Percentiles rank a stretch among this genome's conserved stretches.
Conservation (phyloP, 495 filamentous ascomycete species). For the Neurospora sp. region DNA sequence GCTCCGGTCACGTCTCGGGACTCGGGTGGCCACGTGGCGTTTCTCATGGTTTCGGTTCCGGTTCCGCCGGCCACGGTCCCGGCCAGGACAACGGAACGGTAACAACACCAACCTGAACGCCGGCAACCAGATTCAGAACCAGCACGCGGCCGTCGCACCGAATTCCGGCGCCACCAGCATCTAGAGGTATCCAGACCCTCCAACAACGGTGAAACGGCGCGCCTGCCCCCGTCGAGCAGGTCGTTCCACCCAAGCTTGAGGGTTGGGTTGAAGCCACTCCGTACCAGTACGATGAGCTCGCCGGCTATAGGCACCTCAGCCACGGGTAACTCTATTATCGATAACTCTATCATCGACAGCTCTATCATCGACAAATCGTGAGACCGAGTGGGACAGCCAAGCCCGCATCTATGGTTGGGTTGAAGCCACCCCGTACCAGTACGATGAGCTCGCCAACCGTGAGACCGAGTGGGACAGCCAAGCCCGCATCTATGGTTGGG, state of each 20-base stretch:
- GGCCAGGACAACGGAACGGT: not conserved
- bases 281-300: conserved; percentile 46
- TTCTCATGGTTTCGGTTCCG: too few species aligned
- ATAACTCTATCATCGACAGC: too few species aligned
- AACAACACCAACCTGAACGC: not conserved
- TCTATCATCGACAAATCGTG: not conserved
- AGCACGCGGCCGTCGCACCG: not conserved
- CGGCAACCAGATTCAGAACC: not conserved
- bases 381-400: conserved; percentile 29
- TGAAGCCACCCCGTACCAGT: conserved; percentile 42
- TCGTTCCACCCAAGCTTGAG: conserved; percentile 2
- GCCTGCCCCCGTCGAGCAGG: conserved; percentile 1
- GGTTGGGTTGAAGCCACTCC: conserved; percentile 46
- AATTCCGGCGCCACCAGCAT: conserved; percentile 1
- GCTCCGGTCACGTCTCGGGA: not conserved
- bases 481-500: conserved; percentile 62
- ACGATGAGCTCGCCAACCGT: conserved; percentile 32
- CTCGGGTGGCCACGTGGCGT: not conserved
- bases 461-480: conserved; percentile 29
- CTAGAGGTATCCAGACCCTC: not conserved
- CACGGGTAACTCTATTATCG: too few species aligned
- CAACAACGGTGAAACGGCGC: not conserved
- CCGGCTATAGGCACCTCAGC: not conserved
- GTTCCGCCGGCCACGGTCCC: not conserved
- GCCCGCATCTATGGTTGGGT: conserved; percentile 62